Percentiles rank a stretch among this genome's conserved stretches.
Conservation (phyloP, 2,329 filamentous ascomycete genomes). For the Elsinoe ampelina region DNA sequence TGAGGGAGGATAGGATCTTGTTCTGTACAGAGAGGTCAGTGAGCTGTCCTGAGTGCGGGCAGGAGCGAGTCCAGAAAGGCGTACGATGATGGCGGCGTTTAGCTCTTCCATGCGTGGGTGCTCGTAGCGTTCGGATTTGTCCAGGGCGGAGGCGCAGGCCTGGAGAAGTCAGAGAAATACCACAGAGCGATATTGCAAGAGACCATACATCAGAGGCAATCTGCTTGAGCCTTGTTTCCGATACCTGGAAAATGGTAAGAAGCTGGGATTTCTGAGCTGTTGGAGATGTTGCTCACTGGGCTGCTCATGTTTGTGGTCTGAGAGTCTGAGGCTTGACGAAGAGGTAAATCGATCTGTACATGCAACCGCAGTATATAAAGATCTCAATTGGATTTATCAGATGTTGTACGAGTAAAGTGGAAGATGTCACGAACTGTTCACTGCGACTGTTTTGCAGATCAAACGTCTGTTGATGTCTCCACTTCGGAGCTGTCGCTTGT, state of each 20-base stretch:
- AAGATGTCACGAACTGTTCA: not conserved
- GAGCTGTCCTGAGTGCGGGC: slow-evolving; percentile 27
- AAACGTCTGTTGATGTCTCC: slow-evolving; percentile 5
- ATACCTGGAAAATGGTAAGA: slow-evolving; percentile 49
- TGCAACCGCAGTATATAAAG: not conserved
- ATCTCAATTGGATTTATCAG: not conserved
- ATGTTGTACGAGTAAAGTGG: not conserved
- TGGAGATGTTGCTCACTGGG: not conserved
- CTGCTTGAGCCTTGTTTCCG: slow-evolving; percentile 68
- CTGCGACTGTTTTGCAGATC: slow-evolving; percentile 9
- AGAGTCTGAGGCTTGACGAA: not conserved
- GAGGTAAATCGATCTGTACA: not conserved
- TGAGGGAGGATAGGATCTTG: slow-evolving; percentile 65
- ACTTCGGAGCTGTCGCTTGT: not conserved
- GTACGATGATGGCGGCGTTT: slow-evolving; percentile 89
- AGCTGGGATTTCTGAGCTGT: not conserved
- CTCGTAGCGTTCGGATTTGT: slow-evolving; percentile 69
- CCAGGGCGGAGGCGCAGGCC: slow-evolving; percentile 76
- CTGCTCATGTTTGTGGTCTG: not conserved
- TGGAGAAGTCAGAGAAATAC: slow-evolving; percentile 29
- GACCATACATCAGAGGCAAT: slow-evolving; percentile 64
- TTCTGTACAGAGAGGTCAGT: slow-evolving; percentile 43
- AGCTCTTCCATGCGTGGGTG: slow-evolving; percentile 76
- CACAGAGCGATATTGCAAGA: not conserved
- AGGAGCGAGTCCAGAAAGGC: slow-evolving; percentile 28